Conservation (phyloP, 257 asterid species). For the Vinca minor region DNA sequence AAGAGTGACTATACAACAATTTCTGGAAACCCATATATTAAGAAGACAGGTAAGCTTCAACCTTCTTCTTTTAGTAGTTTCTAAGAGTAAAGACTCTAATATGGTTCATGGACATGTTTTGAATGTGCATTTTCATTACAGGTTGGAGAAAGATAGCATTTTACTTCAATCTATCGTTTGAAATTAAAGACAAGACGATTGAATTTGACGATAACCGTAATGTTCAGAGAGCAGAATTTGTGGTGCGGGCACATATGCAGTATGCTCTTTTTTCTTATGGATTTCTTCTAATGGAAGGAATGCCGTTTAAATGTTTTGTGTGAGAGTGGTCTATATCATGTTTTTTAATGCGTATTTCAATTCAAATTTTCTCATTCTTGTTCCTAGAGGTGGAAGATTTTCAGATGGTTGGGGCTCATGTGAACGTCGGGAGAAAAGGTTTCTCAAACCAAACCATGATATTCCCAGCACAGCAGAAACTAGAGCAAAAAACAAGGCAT, state of each 20-base stretch:
- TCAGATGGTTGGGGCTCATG: slow-evolving; percentile 99
- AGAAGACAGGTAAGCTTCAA: slow-evolving; percentile 56
- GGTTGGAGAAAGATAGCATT: slow-evolving; percentile 99
- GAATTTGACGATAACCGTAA: slow-evolving; percentile 81
- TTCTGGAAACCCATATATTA: slow-evolving; percentile 66
- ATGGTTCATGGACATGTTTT: slow-evolving; percentile 5
- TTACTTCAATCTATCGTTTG: slow-evolving; percentile 89
- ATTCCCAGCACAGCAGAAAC: slow-evolving; percentile 99
- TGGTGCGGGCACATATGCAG: slow-evolving; percentile 91
- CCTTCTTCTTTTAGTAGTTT: slow-evolving; percentile 8
- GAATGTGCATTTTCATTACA: slow-evolving; percentile 19
- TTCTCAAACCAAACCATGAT: slow-evolving; percentile 87
- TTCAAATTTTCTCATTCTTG: slow-evolving; percentile 7
- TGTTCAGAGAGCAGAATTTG: slow-evolving; percentile 88
- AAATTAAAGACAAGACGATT: slow-evolving; percentile 88
- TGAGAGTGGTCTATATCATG: background rate
- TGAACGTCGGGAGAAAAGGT: slow-evolving; percentile 81
- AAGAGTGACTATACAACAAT: slow-evolving; percentile 71
- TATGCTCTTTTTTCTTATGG: slow-evolving; percentile 31
- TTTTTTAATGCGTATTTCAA: slow-evolving; percentile 2
- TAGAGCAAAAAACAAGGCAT: slow-evolving; percentile 93
- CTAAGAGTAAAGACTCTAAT: background rate
- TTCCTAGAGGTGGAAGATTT: slow-evolving; percentile 78
- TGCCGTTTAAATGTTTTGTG: background rate
- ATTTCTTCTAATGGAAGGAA: background rate